phyloP scores from a whole-genome alignment of 2,329 filamentous ascomycete genomes.

The Catunica adiposa region DNA sequence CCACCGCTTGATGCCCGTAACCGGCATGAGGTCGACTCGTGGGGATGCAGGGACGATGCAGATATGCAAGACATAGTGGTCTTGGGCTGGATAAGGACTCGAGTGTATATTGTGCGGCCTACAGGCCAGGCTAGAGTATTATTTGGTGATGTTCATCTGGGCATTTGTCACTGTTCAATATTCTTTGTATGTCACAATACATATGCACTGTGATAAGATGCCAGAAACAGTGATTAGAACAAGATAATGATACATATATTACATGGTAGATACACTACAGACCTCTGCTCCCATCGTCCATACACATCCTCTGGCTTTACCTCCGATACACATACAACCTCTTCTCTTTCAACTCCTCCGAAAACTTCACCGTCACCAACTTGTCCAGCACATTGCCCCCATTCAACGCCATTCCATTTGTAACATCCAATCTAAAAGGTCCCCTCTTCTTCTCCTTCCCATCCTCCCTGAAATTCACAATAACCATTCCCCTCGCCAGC shows the following conservation, averaged over 20 bases:
- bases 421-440: constrained; percentile 41
- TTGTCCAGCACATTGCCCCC: constrained; percentile 41
- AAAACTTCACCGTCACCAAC: constrained; percentile 23
- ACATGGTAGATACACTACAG: neutral
- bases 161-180: too few species aligned
- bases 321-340: constrained; percentile 10
- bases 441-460: constrained; percentile 21
- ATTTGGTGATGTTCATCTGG: neutral
- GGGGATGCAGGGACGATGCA: neutral
- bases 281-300: too few species aligned
- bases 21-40: neutral
- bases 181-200: too few species aligned
- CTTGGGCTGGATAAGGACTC: too few species aligned
- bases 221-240: neutral
- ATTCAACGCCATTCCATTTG: constrained; percentile 41
- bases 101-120: neutral
- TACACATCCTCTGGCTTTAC: neutral
- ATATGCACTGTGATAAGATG: too few species aligned
- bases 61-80: neutral
- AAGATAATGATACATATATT: neutral
- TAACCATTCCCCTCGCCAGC: constrained; percentile 6
- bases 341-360: constrained; percentile 1
- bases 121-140: neutral
- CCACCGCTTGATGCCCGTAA: neutral
- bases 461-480: constrained; percentile 18